Evolutionary conservation across 352 stramenopile genomes (phyloP).

Genomic region (Aphanomyces stellatus): DNA sequence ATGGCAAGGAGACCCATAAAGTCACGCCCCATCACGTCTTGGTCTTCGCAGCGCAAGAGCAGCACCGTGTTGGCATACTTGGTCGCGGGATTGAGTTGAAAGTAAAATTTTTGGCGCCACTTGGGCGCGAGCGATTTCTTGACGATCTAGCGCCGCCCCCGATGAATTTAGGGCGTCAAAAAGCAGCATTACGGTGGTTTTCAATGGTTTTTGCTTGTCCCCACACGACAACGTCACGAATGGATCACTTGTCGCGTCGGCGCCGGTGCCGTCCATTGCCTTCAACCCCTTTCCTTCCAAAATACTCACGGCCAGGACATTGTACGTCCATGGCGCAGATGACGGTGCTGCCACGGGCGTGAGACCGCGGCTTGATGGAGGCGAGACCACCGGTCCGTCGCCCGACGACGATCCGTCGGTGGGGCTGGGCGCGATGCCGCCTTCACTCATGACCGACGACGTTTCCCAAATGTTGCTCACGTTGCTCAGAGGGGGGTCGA

Average conservation of each 20-base stretch:
- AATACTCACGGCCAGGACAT: constrained; percentile 60
- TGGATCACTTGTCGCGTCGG: constrained; percentile 54
- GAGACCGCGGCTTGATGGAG: too few species aligned
- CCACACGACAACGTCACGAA: constrained; percentile 47
- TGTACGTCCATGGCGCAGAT: constrained; percentile 23
- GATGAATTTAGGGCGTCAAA: neutral
- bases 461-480: constrained; percentile 14
- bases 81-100: constrained; percentile 21
- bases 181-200: constrained; percentile 27
- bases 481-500: neutral
- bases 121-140: constrained; percentile 55
- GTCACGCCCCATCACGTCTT: constrained; percentile 54
- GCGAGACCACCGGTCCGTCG: neutral
- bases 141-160: constrained; percentile 21
- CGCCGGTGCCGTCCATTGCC: constrained; percentile 43
- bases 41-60: constrained; percentile 52
- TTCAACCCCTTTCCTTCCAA: constrained; percentile 46
- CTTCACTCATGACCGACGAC: constrained; percentile 14
- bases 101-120: constrained; percentile 69
- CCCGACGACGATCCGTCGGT: neutral
- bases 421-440: neutral
- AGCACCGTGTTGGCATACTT: constrained; percentile 37
- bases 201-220: constrained; percentile 39
- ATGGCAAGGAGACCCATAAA: constrained; percentile 66
- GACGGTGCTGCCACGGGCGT: neutral